These are phyloP conservation scores for Marchantia paleacea DNA, from an alignment of 225 moss, liverwort and hornwort genomes.

Conservation along the genomic window DNA sequence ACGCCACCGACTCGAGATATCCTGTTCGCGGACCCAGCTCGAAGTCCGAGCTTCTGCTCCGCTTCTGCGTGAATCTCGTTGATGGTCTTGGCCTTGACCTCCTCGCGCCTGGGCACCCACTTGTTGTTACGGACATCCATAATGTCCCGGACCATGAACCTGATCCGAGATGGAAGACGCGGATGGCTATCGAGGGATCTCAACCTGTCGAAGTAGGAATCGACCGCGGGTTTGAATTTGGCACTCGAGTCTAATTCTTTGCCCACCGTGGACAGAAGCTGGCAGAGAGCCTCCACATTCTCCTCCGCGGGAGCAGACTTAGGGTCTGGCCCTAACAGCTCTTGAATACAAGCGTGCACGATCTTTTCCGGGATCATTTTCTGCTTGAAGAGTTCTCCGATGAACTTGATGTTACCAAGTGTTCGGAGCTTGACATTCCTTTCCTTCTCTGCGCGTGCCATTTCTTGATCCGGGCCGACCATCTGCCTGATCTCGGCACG, in stretches of 20 bases:
- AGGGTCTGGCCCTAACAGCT: slow-evolving; percentile 50
- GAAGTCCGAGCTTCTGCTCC: slow-evolving; percentile 63
- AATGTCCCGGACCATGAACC: slow-evolving; percentile 64
- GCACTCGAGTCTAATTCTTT: slow-evolving; percentile 64
- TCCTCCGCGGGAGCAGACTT: slow-evolving; percentile 57
- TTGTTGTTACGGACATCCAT: slow-evolving; percentile 64
- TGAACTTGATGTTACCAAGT: slow-evolving; percentile 72
- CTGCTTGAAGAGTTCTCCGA: slow-evolving; percentile 85
- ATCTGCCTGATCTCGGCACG: slow-evolving; percentile 63
- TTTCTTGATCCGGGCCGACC: slow-evolving; percentile 58
- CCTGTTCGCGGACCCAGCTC: slow-evolving; percentile 52
- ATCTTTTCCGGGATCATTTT: slow-evolving; percentile 74
- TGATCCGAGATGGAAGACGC: slow-evolving; percentile 56
- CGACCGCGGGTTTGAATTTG: slow-evolving; percentile 51
- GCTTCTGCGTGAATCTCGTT: slow-evolving; percentile 78
- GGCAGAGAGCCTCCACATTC: slow-evolving; percentile 83
- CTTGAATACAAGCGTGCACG: slow-evolving; percentile 61
- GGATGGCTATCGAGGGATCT: slow-evolving; percentile 36
- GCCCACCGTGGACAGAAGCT: slow-evolving; percentile 61
- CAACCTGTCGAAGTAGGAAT: slow-evolving; percentile 60
- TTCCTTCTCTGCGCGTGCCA: slow-evolving; percentile 53
- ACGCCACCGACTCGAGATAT: slow-evolving; percentile 44
- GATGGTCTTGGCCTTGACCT: slow-evolving; percentile 76
- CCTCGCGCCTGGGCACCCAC: slow-evolving; percentile 66
- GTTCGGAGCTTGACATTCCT: slow-evolving; percentile 69